Conservation (phyloP, 2,329 filamentous ascomycete species). For the Xylariaceae sp. region DNA sequence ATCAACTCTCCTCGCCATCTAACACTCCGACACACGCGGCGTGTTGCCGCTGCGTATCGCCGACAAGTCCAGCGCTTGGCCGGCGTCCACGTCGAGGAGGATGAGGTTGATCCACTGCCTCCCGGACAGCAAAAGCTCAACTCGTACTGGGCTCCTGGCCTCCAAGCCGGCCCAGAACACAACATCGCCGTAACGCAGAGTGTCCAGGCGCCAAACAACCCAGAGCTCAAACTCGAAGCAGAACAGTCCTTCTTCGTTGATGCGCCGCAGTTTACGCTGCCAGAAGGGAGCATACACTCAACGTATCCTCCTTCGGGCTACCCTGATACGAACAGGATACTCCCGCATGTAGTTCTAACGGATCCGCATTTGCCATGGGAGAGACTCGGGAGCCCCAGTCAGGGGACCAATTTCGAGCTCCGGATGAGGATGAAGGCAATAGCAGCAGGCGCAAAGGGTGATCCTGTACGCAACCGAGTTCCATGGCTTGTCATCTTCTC, state of each 20-base stretch:
- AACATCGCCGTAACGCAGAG: conserved; percentile 9
- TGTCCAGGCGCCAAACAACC: neutral
- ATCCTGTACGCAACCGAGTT: conserved; percentile 16
- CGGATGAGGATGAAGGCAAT: conserved; percentile 1
- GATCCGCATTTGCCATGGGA: conserved; percentile 45
- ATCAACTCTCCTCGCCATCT: conserved; percentile 23
- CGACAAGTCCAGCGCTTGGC: neutral
- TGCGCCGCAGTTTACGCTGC: conserved; percentile 36
- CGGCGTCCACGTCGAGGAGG: conserved; percentile 8
- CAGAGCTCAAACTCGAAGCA: conserved; percentile 11
- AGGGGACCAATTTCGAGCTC: neutral
- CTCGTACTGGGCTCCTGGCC: conserved; percentile 21
- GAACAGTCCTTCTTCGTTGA: conserved; percentile 35
- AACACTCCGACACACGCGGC: conserved; percentile 21
- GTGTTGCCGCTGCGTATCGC: neutral
- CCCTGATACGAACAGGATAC: conserved; percentile 30
- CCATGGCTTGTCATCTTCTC: conserved; percentile 41
- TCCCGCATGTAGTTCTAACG: conserved; percentile 44
- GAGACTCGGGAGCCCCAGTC: conserved; percentile 25
- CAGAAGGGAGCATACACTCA: conserved; percentile 34
- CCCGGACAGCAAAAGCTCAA: conserved; percentile 24
- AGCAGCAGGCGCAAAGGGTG: neutral
- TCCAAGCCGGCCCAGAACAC: conserved; percentile 18
- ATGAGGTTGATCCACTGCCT: conserved; percentile 1
- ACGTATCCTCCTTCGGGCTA: conserved; percentile 40